These are phyloP conservation scores for Paramecium sonneborni DNA, from an alignment of 73 alveolate species.

Conservation along the genomic window DNA sequence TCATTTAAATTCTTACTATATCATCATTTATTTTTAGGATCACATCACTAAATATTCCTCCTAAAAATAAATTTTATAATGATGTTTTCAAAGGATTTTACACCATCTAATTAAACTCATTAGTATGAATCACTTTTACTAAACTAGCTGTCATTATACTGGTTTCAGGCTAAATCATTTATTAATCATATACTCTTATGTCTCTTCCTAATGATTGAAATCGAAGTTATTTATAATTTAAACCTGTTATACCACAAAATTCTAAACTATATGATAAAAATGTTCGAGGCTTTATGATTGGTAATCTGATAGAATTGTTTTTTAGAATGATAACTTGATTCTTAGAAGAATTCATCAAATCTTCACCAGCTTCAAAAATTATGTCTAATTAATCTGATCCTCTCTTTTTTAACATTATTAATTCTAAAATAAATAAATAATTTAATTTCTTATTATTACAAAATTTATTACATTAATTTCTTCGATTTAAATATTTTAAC, in stretches of 20 bases:
- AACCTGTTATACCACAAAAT: slow-evolving; percentile 69
- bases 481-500: neutral
- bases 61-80: slow-evolving; percentile 31
- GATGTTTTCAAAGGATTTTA: slow-evolving; percentile 61
- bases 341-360: slow-evolving; percentile 50
- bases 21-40: slow-evolving; percentile 49
- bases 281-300: slow-evolving; percentile 57
- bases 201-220: slow-evolving; percentile 59
- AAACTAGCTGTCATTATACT: slow-evolving; percentile 60
- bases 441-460: neutral
- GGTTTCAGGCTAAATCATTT: slow-evolving; percentile 36
- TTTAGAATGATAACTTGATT: slow-evolving; percentile 38
- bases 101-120: slow-evolving; percentile 35
- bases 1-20: neutral
- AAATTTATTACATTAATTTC: neutral
- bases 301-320: slow-evolving; percentile 59
- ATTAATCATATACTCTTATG: neutral
- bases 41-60: slow-evolving; percentile 55
- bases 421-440: neutral
- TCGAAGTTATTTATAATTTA: slow-evolving; percentile 24
- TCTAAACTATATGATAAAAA: slow-evolving; percentile 62
- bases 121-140: slow-evolving; percentile 62
- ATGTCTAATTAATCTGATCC: slow-evolving; percentile 25
- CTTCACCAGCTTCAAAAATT: slow-evolving; percentile 70
- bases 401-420: slow-evolving; percentile 39